Conservation (phyloP, 1,139 yeast species). For the Suzukiozyma palmioleophila region DNA sequence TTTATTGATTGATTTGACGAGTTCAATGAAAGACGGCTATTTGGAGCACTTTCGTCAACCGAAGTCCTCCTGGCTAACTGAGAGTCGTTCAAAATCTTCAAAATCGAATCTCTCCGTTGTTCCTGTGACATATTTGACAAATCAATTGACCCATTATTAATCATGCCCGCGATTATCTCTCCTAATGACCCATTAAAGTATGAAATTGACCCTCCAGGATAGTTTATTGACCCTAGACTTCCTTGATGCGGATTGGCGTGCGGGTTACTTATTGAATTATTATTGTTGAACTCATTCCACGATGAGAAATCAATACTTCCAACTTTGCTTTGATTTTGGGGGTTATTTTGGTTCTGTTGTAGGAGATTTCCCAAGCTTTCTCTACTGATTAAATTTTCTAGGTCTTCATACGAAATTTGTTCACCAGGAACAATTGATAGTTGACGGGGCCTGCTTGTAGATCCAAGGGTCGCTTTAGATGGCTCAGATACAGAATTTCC, state of each 20-base stretch:
- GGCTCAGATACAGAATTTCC: conserved; percentile 32
- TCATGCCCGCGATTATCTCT: conserved; percentile 32
- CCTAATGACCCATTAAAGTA: conserved; percentile 32
- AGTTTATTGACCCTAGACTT: conserved; percentile 23
- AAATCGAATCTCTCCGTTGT: conserved; percentile 40
- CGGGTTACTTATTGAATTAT: background rate
- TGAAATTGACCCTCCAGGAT: conserved; percentile 21
- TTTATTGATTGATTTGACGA: conserved; percentile 4
- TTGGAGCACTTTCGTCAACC: background rate
- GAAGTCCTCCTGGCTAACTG: conserved; percentile 8
- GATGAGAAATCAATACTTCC: conserved; percentile 28
- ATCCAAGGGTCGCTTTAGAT: conserved; percentile 16
- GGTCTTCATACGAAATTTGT: conserved; percentile 32
- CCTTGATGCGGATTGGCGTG: conserved; percentile 5
- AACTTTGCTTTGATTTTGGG: conserved; percentile 14
- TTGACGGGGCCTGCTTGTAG: conserved; percentile 9
- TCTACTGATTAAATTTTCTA: conserved; percentile 40
- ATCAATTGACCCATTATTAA: conserved; percentile 38
- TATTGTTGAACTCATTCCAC: conserved; percentile 11
- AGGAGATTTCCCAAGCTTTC: conserved; percentile 36
- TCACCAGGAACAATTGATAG: conserved; percentile 13
- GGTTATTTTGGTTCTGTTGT: conserved; percentile 13
- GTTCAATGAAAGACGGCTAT: background rate
- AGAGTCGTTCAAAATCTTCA: conserved; percentile 35
- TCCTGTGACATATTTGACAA: conserved; percentile 38